Evolutionary conservation across 2,329 filamentous ascomycete species (phyloP).

Genomic region (Verticillium tricorpus): DNA sequence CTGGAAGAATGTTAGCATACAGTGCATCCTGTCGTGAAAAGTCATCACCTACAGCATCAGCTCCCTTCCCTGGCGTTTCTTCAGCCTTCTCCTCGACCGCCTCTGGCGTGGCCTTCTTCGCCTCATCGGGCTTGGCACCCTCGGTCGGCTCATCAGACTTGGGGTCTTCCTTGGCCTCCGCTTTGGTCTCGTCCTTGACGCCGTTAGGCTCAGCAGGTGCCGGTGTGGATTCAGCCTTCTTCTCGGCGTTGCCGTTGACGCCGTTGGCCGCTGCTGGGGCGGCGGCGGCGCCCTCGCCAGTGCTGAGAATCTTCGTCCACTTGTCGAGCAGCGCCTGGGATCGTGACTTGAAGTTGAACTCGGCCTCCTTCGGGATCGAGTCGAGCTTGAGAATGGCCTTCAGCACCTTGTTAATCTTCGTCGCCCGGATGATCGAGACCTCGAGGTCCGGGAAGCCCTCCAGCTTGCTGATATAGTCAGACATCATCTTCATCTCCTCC

Average conservation of each 20-base stretch:
- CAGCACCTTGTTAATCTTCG: conserved; percentile 98
- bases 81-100: conserved; percentile 22
- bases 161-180: conserved; percentile 19
- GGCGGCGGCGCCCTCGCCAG: conserved; percentile 40
- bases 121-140: conserved; percentile 29
- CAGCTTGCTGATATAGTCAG: conserved; percentile 72
- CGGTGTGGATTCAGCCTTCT: conserved; percentile 24
- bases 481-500: conserved; percentile 76
- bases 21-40: neutral
- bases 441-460: conserved; percentile 79
- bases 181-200: conserved; percentile 28
- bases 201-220: conserved; percentile 29
- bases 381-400: conserved; percentile 89
- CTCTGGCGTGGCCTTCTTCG: conserved; percentile 21
- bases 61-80: conserved; percentile 12
- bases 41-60: conserved; percentile 28
- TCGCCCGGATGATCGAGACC: conserved; percentile 79
- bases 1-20: neutral
- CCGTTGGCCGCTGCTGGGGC: conserved; percentile 36
- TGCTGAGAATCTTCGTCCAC: conserved; percentile 81
- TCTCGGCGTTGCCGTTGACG: conserved; percentile 44
- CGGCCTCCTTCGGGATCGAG: conserved; percentile 80
- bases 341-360: conserved; percentile 83
- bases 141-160: conserved; percentile 33
- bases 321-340: conserved; percentile 75